Base-by-base conservation (phyloP, 75 land plant species). In the Pinus taeda region DNA sequence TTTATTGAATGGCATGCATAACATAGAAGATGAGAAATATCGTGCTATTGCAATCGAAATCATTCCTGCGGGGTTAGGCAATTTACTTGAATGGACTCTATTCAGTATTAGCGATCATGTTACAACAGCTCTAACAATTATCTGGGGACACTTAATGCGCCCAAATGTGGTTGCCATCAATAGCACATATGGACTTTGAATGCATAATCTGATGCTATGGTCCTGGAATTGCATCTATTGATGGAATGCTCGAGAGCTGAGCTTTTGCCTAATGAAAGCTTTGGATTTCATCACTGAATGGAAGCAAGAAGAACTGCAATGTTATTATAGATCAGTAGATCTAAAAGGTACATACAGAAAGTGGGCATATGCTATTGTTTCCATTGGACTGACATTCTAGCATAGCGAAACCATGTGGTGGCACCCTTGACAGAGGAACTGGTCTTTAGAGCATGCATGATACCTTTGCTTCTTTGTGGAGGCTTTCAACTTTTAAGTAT, bases 361-460 rank as follows among this genome's bases (percentile, higher is more conserved):
- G 15, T 13, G 83, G 29, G 65, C 57, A 14, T 7, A 57, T 20
- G 30, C 57, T 59, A 37, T 76, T 17, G 9, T 59, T 12, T 75
- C 80, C 21, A 15, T 75, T 75, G 66, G 60, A 18, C 80, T 4
- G 81, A 87, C 85, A 76, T 96, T 15, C 57, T 82, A 53, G 84
- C 88, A 11, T 96, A 94, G 98, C 88, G 98, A 33, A 93, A 84
- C 78, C 92, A 77, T 81, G 87, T 96, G 59, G 93, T 96, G 96
- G 99, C 98, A 57, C 99, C 99, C 15, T 18, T 94, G 3, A 91
- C 98, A 3, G 99, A 96, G 76, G 99, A 96, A 85, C 64, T 95
- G 85, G 99, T 96, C 39, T 96, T 96, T 77, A 87, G 99, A 79
- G 98, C 93, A 71, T 96, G 99, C 80, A 96, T 96, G 95, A 85